Evolutionary conservation across 2,329 filamentous ascomycete genomes (phyloP).

Genomic region (Xylaria digitata): DNA sequence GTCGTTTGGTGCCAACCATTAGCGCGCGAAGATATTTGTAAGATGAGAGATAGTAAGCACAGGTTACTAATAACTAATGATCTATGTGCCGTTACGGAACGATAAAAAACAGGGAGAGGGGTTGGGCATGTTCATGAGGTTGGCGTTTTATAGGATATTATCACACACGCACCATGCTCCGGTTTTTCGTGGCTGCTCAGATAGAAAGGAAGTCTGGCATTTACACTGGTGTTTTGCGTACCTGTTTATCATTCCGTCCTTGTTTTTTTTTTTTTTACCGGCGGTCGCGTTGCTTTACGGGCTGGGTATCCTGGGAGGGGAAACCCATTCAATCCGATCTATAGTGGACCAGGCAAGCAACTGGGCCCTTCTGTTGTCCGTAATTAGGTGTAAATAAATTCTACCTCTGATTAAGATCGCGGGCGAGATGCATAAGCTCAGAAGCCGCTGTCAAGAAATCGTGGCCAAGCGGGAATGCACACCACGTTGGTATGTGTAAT

Average conservation of each 20-base stretch:
- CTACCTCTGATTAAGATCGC: background rate
- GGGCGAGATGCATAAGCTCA: background rate
- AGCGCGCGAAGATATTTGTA: conserved; percentile 2
- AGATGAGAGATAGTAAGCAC: background rate
- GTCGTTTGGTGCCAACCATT: conserved; percentile 50
- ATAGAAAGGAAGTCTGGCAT: conserved; percentile 37
- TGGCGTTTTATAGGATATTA: conserved; percentile 40
- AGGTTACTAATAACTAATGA: conserved; percentile 17
- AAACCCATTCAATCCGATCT: conserved; percentile 2
- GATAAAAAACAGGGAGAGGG: conserved; percentile 1
- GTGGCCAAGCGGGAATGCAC: background rate
- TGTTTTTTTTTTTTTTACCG: conserved; percentile 11
- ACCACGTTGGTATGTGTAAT: background rate
- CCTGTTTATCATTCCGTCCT: conserved; percentile 23
- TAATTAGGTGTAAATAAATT: conserved; percentile 7
- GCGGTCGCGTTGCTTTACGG: conserved; percentile 4
- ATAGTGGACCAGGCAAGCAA: background rate
- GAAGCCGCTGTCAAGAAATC: conserved; percentile 1
- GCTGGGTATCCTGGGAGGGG: background rate
- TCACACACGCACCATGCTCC: conserved; percentile 19
- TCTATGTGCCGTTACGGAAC: conserved; percentile 25
- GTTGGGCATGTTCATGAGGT: conserved; percentile 26
- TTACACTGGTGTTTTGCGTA: conserved; percentile 41
- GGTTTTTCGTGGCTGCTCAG: conserved; percentile 33
- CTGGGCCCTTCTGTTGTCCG: background rate